Evolutionary conservation across 2,329 filamentous ascomycete species (phyloP).

Genomic region (Fusarium sp.): DNA sequence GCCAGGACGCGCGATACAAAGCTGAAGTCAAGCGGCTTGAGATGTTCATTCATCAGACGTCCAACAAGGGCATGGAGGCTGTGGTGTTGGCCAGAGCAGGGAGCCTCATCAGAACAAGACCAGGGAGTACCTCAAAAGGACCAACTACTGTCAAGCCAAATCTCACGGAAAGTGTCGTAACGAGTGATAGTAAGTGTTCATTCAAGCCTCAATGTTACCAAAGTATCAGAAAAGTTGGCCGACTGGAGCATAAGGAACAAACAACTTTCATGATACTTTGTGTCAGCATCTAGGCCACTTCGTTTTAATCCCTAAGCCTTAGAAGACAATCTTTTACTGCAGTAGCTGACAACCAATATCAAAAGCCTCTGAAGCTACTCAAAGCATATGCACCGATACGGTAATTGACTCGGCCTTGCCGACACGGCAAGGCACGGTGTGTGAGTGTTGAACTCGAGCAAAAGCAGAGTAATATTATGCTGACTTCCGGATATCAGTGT

Average conservation of each 20-base stretch:
- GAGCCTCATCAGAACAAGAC: slow-evolving; percentile 50
- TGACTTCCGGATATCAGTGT: slow-evolving; percentile 30
- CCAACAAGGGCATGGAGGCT: slow-evolving; percentile 57
- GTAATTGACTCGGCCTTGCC: background rate
- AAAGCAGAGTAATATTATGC: background rate
- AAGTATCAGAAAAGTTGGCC: background rate
- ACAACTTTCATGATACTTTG: background rate
- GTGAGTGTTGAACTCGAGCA: slow-evolving; percentile 12
- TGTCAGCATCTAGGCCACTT: background rate
- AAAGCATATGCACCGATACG: background rate
- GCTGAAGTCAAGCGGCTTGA: slow-evolving; percentile 51
- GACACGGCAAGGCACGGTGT: slow-evolving; percentile 29
- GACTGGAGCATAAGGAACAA: background rate
- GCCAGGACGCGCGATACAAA: slow-evolving; percentile 43
- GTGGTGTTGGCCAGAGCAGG: slow-evolving; percentile 58
- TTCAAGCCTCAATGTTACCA: background rate
- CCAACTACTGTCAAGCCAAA: background rate
- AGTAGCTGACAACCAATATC: slow-evolving; percentile 6
- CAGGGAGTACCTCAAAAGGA: background rate
- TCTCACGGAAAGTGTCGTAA: background rate
- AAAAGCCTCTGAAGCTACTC: slow-evolving; percentile 1
- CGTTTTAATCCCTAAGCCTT: background rate
- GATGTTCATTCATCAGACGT: slow-evolving; percentile 52
- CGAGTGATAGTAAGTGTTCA: slow-evolving; percentile 8
- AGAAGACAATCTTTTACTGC: background rate